Evolutionary conservation across 2,329 filamentous ascomycete genomes (phyloP).

Genomic region (Penicillium fuscoglaucum): DNA sequence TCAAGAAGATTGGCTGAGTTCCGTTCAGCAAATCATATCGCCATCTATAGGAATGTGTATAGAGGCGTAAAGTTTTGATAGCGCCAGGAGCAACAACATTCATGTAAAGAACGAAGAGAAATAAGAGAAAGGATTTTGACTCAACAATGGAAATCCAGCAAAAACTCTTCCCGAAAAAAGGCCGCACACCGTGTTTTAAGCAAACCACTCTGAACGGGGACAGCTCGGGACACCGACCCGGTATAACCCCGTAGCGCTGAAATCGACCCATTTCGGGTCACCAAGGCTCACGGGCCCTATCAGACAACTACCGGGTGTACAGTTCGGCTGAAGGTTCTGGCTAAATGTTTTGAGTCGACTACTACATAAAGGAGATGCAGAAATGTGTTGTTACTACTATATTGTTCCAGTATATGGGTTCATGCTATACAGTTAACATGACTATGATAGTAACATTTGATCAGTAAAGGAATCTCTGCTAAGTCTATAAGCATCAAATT

Average conservation of each 20-base stretch:
- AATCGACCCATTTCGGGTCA: conserved; percentile 2
- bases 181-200: conserved; percentile 6
- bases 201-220: conserved; percentile 12
- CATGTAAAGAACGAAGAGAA: neutral
- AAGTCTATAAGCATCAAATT: neutral
- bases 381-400: neutral
- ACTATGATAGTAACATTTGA: neutral
- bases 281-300: neutral
- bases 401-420: neutral
- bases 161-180: conserved; percentile 4
- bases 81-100: neutral
- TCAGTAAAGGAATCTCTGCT: neutral
- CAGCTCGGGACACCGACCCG: conserved; percentile 15
- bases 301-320: neutral
- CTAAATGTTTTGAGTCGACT: neutral
- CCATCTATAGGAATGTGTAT: neutral
- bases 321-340: neutral
- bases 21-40: neutral
- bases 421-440: neutral
- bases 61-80: neutral
- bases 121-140: neutral
- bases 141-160: neutral
- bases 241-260: conserved; percentile 8
- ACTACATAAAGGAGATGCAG: neutral
- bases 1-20: neutral